phyloP scores from a whole-genome alignment of 2,329 filamentous ascomycete genomes.

The Aspergillus costaricaensis region DNA sequence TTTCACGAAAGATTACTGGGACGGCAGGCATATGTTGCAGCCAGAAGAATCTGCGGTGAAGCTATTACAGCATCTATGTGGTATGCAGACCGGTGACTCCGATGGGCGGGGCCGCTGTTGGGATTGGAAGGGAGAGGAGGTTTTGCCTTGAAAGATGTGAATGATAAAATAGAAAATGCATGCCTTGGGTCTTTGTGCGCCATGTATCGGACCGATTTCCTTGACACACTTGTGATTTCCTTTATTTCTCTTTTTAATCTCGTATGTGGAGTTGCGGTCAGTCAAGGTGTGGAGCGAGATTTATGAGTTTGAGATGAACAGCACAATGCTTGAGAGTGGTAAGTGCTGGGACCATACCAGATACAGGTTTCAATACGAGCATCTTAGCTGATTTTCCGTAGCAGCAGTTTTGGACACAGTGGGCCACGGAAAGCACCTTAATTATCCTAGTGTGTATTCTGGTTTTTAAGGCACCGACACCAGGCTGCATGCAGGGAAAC shows the following conservation, averaged over 20 bases:
- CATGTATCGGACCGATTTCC: not conserved
- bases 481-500: too few relatives aligned
- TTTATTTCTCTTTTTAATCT: not conserved
- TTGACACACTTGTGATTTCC: not conserved
- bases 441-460: not conserved
- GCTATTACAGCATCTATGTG: conserved; percentile 61
- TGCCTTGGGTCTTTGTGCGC: not conserved
- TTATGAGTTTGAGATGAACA: too few relatives aligned
- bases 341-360: not conserved
- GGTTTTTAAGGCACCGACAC: not conserved
- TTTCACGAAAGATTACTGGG: conserved; percentile 73
- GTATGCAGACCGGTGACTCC: conserved; percentile 38
- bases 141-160: conserved; percentile 52
- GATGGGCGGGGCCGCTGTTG: conserved; percentile 64
- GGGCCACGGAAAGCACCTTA: not conserved
- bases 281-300: not conserved
- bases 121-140: conserved; percentile 69
- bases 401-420: not conserved
- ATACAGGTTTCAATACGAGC: not conserved
- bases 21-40: conserved; percentile 66
- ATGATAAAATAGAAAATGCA: not conserved
- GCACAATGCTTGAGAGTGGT: not conserved
- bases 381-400: not conserved
- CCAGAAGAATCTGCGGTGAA: conserved; percentile 66
- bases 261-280: not conserved